Conservation (phyloP, 192 early-diverging fungal species). For the Linnemannia hyalina region DNA sequence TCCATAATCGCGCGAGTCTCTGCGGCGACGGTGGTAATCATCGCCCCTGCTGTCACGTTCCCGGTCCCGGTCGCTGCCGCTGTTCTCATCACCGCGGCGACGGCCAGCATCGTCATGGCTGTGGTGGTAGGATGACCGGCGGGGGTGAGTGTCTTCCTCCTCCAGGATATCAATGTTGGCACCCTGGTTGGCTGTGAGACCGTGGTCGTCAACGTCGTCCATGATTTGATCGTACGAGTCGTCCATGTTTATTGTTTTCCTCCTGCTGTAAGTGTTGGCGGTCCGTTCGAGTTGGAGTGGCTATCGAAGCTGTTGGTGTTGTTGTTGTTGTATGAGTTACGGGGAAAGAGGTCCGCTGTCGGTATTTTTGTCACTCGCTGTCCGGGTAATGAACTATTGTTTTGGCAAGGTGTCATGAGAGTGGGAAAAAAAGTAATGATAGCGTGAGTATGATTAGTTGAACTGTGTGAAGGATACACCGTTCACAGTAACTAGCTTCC, state of each 20-base stretch:
- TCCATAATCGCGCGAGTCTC: constrained; percentile 23
- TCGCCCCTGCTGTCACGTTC: not conserved
- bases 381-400: too few species aligned
- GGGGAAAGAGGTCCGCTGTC: not conserved
- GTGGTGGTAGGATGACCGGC: constrained; percentile 25
- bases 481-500: too few species aligned
- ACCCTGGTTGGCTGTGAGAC: not conserved
- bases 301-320: not conserved
- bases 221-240: constrained; percentile 6
- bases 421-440: too few species aligned
- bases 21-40: constrained; percentile 8
- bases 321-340: not conserved
- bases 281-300: not conserved
- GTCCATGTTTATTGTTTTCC: not conserved
- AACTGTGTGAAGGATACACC: too few species aligned
- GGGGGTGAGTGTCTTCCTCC: constrained; percentile 37
- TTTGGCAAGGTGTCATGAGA: too few species aligned
- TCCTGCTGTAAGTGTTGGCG: not conserved
- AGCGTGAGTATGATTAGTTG: too few species aligned
- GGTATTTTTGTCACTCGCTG: too few species aligned
- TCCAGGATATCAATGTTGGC: not conserved
- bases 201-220: not conserved
- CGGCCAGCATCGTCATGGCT: not conserved
- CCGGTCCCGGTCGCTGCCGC: constrained; percentile 10
- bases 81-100: not conserved